phyloP scores from a whole-genome alignment of 106 monocot genomes.

The Posidonia australis region DNA sequence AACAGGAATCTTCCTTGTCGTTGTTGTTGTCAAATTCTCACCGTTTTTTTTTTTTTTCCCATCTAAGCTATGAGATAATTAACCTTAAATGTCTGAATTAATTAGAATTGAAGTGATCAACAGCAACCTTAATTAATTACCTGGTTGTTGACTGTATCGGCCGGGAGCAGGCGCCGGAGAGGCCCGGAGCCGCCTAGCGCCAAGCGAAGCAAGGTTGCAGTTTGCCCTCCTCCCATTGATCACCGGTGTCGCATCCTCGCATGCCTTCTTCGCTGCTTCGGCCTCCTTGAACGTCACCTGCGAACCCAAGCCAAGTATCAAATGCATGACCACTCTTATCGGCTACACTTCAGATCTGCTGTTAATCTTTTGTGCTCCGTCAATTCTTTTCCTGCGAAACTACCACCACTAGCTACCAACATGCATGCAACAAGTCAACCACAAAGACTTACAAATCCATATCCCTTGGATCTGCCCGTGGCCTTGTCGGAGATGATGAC shows the following conservation, averaged over 20 bases:
- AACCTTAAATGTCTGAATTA: too few relatives aligned
- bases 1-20: neutral
- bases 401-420: too few relatives aligned
- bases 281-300: slow-evolving; percentile 35
- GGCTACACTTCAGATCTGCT: neutral
- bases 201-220: slow-evolving; percentile 48
- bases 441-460: slow-evolving; percentile 21
- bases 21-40: too few relatives aligned
- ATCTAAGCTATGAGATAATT: too few relatives aligned
- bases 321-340: neutral
- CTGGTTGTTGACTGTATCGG: neutral
- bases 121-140: too few relatives aligned
- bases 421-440: neutral
- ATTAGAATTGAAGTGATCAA: too few relatives aligned
- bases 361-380: neutral
- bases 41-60: too few relatives aligned
- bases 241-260: slow-evolving; percentile 60
- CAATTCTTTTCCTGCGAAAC: too few relatives aligned
- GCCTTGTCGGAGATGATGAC: slow-evolving; percentile 28
- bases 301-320: neutral
- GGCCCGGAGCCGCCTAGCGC: slow-evolving; percentile 8
- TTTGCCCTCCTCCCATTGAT: slow-evolving; percentile 71
- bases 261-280: slow-evolving; percentile 33
- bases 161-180: slow-evolving; percentile 5
- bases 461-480: slow-evolving; percentile 30